Evolutionary conservation across 179 eudicot genomes (phyloP).

Genomic region (Patellifolia procumbens): DNA sequence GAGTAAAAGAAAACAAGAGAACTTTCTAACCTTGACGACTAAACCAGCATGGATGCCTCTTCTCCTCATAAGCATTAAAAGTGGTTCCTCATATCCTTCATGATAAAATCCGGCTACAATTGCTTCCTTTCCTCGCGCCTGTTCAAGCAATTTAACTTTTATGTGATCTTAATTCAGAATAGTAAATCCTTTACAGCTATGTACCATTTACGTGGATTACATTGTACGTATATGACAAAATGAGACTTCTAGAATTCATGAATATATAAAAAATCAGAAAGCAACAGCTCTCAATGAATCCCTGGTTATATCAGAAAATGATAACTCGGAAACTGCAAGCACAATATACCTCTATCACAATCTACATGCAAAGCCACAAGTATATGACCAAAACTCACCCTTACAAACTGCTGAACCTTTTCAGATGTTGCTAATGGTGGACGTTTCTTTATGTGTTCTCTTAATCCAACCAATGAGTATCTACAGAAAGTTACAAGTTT

Average conservation of each 20-base stretch:
- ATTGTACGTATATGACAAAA: not conserved
- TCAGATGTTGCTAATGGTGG: constrained; percentile 96
- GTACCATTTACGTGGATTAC: not conserved
- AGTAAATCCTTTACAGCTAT: not conserved
- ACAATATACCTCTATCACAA: not conserved
- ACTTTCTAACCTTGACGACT: constrained; percentile 76
- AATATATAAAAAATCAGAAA: not conserved
- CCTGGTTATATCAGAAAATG: not conserved
- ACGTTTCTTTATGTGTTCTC: constrained; percentile 98
- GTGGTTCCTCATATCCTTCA: constrained; percentile 95
- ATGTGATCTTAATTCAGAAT: constrained; percentile 2
- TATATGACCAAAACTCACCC: constrained; percentile 49
- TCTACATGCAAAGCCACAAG: constrained; percentile 1
- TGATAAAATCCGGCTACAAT: constrained; percentile 97
- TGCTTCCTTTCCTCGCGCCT: constrained; percentile 91
- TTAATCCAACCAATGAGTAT: constrained; percentile 74
- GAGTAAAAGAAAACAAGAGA: not conserved
- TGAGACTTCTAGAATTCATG: not conserved
- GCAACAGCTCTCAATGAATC: not conserved
- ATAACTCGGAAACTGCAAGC: not conserved
- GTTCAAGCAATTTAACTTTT: constrained; percentile 19
- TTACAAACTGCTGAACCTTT: constrained; percentile 91
- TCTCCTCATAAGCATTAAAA: constrained; percentile 96
- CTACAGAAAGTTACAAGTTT: constrained; percentile 39
- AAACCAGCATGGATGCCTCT: constrained; percentile 91